Conservation (phyloP, 345 rosid genomes). For the Rhodamnia rubescens region DNA sequence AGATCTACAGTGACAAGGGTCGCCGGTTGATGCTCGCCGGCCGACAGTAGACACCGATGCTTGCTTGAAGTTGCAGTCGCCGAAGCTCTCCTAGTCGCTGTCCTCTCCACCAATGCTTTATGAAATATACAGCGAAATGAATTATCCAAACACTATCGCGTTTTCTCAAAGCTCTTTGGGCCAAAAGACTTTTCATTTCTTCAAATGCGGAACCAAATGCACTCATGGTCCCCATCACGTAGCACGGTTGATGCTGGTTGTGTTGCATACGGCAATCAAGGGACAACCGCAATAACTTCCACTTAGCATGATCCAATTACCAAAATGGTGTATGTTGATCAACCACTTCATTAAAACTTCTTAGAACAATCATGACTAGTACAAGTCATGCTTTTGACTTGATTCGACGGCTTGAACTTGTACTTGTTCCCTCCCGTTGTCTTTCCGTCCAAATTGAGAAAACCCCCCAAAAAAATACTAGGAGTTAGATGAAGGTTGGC, state of each 20-base stretch:
- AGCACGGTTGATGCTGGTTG: not conserved
- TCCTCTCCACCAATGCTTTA: too few species aligned
- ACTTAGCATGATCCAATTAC: not conserved
- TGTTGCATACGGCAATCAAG: not conserved
- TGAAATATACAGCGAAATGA: too few species aligned
- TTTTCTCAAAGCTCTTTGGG: too few species aligned
- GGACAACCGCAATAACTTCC: not conserved
- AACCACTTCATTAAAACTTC: not conserved
- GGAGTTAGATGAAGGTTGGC: constrained; percentile 3
- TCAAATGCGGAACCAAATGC: too few species aligned
- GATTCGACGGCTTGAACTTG: not conserved
- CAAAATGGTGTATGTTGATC: not conserved
- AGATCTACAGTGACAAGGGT: fast-evolving
- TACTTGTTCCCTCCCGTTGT: too few species aligned
- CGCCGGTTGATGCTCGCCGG: too few species aligned
- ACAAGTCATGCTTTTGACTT: not conserved
- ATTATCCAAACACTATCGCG: too few species aligned
- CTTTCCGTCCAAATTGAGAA: not conserved
- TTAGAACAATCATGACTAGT: not conserved
- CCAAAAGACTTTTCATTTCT: too few species aligned
- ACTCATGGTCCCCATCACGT: too few species aligned
- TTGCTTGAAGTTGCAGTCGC: too few species aligned
- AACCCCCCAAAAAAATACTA: not conserved
- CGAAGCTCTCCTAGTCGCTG: too few species aligned
- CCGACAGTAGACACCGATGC: too few species aligned